These are phyloP conservation scores for Chlorella sp. DNA, from an alignment of 139 green algal genomes.

Conservation along the genomic window DNA sequence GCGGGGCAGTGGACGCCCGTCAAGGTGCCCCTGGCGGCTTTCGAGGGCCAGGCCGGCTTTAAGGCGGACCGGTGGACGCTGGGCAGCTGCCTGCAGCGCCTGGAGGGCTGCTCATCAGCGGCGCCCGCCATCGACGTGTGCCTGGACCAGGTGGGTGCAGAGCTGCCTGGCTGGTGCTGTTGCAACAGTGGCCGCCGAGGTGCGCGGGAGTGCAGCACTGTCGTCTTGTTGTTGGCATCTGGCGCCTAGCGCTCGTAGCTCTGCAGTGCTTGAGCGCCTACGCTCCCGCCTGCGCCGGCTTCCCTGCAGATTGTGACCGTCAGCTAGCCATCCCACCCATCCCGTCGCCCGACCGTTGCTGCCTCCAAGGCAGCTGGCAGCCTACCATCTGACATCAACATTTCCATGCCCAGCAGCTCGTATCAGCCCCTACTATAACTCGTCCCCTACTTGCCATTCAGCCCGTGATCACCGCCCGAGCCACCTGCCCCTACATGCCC, in stretches of 20 bases:
- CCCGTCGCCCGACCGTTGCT: no score
- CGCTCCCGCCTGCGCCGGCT: neutral
- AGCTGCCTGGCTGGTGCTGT: neutral
- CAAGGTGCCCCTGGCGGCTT: neutral
- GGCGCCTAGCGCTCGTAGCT: neutral
- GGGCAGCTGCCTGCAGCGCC: constrained; percentile 19
- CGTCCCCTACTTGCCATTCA: no score
- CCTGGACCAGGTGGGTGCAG: constrained; percentile 5
- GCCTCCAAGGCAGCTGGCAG: no score
- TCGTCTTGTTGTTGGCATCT: no score
- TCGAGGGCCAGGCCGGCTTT: neutral
- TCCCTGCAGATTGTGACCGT: neutral
- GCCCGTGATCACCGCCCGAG: no score
- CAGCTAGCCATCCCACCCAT: neutral
- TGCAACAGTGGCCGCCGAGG: neutral
- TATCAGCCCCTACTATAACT: no score
- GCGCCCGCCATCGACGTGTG: neutral
- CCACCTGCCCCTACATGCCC: no score
- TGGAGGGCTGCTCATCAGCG: neutral
- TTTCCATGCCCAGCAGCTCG: no score
- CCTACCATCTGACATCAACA: no score
- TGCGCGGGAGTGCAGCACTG: neutral
- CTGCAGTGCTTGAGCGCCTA: neutral
- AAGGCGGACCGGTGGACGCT: constrained; percentile 19
- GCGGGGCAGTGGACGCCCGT: neutral